These are phyloP conservation scores for Pyrus hybrid DNA, from an alignment of 331 rosid genomes.

Conservation along the genomic window DNA sequence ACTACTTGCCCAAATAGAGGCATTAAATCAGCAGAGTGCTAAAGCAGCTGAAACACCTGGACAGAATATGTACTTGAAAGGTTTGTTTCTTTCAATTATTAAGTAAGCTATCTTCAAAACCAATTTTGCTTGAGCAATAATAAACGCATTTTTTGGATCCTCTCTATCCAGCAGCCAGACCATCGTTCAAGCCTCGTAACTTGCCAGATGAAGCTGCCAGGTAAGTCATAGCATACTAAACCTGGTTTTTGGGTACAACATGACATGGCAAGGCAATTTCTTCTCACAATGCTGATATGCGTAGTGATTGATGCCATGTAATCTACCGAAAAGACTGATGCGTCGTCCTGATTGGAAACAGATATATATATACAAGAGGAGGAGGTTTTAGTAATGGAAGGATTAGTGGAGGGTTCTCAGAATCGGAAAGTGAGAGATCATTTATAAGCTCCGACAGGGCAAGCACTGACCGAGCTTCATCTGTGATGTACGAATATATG, in stretches of 20 bases:
- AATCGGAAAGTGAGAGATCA: slow-evolving; percentile 66
- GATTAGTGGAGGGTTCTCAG: slow-evolving; percentile 39
- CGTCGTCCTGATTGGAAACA: slow-evolving; percentile 10
- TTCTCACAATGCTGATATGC: not conserved
- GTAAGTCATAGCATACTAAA: slow-evolving; percentile 20
- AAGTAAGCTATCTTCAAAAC: not conserved
- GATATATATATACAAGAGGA: slow-evolving; percentile 37
- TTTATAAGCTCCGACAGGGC: slow-evolving; percentile 74
- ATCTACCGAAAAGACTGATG: not conserved
- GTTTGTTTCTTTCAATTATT: slow-evolving; percentile 29
- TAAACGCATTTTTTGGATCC: not conserved
- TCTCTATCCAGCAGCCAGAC: slow-evolving; percentile 21
- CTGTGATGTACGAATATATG: slow-evolving; percentile 38
- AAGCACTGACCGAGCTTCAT: slow-evolving; percentile 57
- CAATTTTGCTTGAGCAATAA: not conserved
- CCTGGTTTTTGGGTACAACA: too few species aligned
- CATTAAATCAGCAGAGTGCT: slow-evolving; percentile 13
- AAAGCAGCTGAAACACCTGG: slow-evolving; percentile 24
- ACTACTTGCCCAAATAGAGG: slow-evolving; percentile 32
- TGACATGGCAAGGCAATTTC: not conserved
- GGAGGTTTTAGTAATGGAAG: slow-evolving; percentile 28
- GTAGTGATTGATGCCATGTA: not conserved
- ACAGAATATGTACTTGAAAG: slow-evolving; percentile 32
- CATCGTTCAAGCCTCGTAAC: slow-evolving; percentile 45
- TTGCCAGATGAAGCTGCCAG: slow-evolving; percentile 29